Evolutionary conservation across 1,139 yeast genomes (phyloP), one percentile per base, ranked within the genome.

Genomic region (Candida anutae): DNA sequence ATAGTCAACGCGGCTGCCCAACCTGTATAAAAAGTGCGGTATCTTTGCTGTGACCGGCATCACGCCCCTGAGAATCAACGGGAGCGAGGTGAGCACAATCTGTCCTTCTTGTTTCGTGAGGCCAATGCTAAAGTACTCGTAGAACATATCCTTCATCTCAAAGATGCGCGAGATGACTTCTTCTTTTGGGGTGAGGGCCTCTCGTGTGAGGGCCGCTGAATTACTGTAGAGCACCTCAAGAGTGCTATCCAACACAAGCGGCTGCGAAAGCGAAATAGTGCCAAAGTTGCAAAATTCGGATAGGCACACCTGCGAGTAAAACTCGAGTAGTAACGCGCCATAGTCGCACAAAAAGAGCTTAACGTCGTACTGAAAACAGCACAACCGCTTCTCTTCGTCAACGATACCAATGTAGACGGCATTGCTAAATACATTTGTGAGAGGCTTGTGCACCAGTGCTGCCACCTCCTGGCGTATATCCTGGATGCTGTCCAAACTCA

Each of bases 201-300:
- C 19, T 17, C 19, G 8, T 17, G 19, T 10, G 19, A 8, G 19
- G 10, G 29, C 36, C 8, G 48, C 45, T 34, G 50, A 41, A 4
- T 35, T 36, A 4, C 28, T 28, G 31, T 46, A 51, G 28, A 51
- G 37, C n/a, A 49, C 54, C n/a, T 38, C 49, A 25, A 62, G 34
- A n/a, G 60, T 30, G 2, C 52, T 49, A 3, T 35, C 32, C 6
- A 69, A 28, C n/a, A 47, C 26, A 6, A 68, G 28, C 15, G 72
- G 58, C 30, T 59, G 46, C 31, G 56, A 49, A 4, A 80, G 53
- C 14, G 54, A 55, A 4, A 80, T 64, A 13, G 58, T 62, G 1
- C 98, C 98, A 53, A 75, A 88, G 45, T 87, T 88, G 27, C 80
- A 73, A 53, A 93, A 87, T 34, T 84, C 88, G 2, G 78, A 59